Base-by-base conservation (phyloP, 768 basidiomycete species). In the Termitomyces sp. region DNA sequence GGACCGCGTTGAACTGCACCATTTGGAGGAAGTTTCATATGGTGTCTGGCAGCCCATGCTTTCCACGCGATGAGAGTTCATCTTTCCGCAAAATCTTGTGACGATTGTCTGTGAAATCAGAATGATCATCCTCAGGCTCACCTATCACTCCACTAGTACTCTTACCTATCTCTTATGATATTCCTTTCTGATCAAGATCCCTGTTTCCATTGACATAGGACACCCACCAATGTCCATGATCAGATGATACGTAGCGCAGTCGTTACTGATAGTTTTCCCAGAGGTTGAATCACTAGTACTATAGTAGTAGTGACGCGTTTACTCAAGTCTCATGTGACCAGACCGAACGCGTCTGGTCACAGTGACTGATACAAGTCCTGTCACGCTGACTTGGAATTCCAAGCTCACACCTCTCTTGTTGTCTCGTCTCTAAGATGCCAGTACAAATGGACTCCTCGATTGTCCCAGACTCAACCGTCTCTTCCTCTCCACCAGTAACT, bases 31-130 rank as follows among this genome's bases (percentile, higher is more conserved):
- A 71, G 74, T 86, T 28, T 74, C 83, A 0, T 79, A 83, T 63
- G 89, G 89, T 61, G 81, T 84, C 56, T 91, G 89, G 89, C 87
- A 88, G 69, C 88, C 89, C 46, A 87, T 89, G 81, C 73, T 85
- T 33, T 79, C 80, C 18, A 57, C 63, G 36, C 61, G 65, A 51
- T 66, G 33, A 66, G 33, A 36, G 28, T 1, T 15, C 13, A 12
- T 33, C 12, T n/a, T 36, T 7, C 8, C 7, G 22, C 16, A 40
- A 16, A 54, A 40, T 39, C 7, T 38, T 39, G 39, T 35, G n/a
- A 28, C 39, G 12, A 7, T 40, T 6, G 9, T 54, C 20, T 53
- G 53, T 55, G 24, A 40, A n/a, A n/a, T n/a, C 16, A 39, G 3
- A 39, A 55, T 24, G 16, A 11, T 28, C 39, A 32, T 40, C n/a